Evolutionary conservation across 1,139 yeast species (phyloP).

Genomic region (Lodderomyces parapsilosis): DNA sequence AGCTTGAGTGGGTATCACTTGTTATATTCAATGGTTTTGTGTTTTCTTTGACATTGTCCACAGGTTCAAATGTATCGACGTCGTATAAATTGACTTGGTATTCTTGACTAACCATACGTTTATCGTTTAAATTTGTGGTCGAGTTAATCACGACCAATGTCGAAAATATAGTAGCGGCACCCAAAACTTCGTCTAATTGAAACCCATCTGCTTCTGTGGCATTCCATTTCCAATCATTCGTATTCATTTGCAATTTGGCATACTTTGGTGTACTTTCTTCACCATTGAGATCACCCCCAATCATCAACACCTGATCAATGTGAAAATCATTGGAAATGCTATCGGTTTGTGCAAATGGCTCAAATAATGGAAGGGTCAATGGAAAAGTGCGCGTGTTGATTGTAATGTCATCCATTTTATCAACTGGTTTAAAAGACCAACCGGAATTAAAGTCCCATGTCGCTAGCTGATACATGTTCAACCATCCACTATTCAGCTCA

Average conservation of each 20-base stretch:
- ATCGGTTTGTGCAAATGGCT: conserved; percentile 20
- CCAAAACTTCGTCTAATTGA: conserved; percentile 23
- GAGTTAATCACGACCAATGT: conserved; percentile 37
- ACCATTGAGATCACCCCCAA: conserved; percentile 31
- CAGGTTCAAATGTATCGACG: conserved; percentile 21
- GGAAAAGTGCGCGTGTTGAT: conserved; percentile 32
- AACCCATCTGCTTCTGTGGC: conserved; percentile 13
- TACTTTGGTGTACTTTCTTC: conserved; percentile 21
- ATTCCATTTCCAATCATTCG: conserved; percentile 37
- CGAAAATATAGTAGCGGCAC: conserved; percentile 46
- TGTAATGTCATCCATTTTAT: conserved; percentile 11
- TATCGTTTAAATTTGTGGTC: conserved; percentile 15
- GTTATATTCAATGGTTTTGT: conserved; percentile 3
- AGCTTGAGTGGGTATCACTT: conserved; percentile 2
- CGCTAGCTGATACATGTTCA: conserved; percentile 46
- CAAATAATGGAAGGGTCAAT: conserved; percentile 37
- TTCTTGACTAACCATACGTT: conserved; percentile 11
- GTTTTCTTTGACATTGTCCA: conserved; percentile 18
- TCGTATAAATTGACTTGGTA: conserved; percentile 30
- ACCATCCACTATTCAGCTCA: conserved; percentile 38
- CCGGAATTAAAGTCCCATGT: conserved; percentile 46
- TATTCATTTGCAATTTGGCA: conserved; percentile 23
- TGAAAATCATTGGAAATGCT: conserved; percentile 20
- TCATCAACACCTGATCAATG: conserved; percentile 28
- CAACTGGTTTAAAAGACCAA: conserved; percentile 37